Evolutionary conservation across 768 basidiomycete genomes (phyloP).

Genomic region (Mycena pura): DNA sequence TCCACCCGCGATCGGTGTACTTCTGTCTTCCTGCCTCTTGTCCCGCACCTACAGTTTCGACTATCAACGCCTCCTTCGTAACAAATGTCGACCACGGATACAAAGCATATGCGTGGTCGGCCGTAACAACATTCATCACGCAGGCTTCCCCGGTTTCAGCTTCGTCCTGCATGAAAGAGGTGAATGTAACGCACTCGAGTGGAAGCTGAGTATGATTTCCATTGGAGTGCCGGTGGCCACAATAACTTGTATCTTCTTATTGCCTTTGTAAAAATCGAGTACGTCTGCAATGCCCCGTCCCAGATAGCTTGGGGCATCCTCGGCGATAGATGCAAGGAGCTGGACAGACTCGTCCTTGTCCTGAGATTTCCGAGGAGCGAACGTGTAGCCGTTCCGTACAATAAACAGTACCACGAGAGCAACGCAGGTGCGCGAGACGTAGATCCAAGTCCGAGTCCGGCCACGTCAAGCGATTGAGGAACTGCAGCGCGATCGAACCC

Average conservation of each 20-base stretch:
- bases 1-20: conserved; percentile 47
- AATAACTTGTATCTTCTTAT: conserved; percentile 49
- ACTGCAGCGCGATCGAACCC: conserved; percentile 60
- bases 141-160: conserved; percentile 35
- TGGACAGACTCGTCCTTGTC: neutral
- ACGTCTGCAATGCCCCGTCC: conserved; percentile 37
- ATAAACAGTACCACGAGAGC: conserved; percentile 20
- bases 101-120: conserved; percentile 46
- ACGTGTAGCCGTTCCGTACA: conserved; percentile 30
- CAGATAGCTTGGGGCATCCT: conserved; percentile 23
- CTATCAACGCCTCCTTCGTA: conserved; percentile 28
- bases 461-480: conserved; percentile 53
- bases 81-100: conserved; percentile 52
- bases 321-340: neutral
- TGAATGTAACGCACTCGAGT: conserved; percentile 48
- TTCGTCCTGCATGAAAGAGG: neutral
- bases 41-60: neutral
- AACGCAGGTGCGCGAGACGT: conserved; percentile 42
- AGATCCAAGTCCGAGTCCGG: conserved; percentile 58
- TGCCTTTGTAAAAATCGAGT: conserved; percentile 38
- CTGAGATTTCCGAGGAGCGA: conserved; percentile 17
- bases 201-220: conserved; percentile 51
- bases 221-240: conserved; percentile 39
- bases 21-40: conserved; percentile 34
- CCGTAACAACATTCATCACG: conserved; percentile 53